phyloP scores from a whole-genome alignment of 495 filamentous ascomycete genomes.

The Annulohypoxylon maeteangense region DNA sequence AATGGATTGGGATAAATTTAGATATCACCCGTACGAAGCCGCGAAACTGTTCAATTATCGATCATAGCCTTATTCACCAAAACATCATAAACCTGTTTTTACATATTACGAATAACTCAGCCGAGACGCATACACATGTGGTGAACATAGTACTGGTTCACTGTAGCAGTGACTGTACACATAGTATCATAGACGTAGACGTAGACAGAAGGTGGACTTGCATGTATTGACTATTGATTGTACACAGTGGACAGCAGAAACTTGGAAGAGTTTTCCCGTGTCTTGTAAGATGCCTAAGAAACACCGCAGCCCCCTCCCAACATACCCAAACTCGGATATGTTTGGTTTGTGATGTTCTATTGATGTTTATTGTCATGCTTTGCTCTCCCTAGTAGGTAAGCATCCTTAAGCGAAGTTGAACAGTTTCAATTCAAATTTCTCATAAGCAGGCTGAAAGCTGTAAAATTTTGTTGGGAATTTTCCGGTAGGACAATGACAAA shows the following conservation, averaged over 20 bases:
- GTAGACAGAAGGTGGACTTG: not conserved
- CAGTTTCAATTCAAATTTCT: constrained; percentile 25
- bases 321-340: not conserved
- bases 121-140: constrained; percentile 24
- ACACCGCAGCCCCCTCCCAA: constrained; percentile 22
- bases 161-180: too few relatives aligned
- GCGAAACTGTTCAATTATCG: too few relatives aligned
- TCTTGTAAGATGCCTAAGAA: constrained; percentile 27
- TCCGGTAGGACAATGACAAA: constrained; percentile 39
- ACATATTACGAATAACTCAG: constrained; percentile 29
- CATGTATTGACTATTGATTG: not conserved
- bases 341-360: constrained; percentile 6
- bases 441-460: constrained; percentile 29
- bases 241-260: constrained; percentile 15
- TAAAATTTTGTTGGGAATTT: constrained; percentile 28
- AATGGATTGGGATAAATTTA: constrained; percentile 30
- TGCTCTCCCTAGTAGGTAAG: not conserved
- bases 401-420: constrained; percentile 19
- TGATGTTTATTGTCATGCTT: constrained; percentile 20
- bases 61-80: constrained; percentile 33
- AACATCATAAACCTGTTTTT: constrained; percentile 31
- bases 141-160: not conserved
- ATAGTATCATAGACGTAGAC: not conserved
- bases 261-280: constrained; percentile 31
- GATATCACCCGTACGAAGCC: not conserved